Evolutionary conservation across 768 basidiomycete genomes (phyloP), one percentile per base, ranked within the genome.

Genomic region (Chiua virens): DNA sequence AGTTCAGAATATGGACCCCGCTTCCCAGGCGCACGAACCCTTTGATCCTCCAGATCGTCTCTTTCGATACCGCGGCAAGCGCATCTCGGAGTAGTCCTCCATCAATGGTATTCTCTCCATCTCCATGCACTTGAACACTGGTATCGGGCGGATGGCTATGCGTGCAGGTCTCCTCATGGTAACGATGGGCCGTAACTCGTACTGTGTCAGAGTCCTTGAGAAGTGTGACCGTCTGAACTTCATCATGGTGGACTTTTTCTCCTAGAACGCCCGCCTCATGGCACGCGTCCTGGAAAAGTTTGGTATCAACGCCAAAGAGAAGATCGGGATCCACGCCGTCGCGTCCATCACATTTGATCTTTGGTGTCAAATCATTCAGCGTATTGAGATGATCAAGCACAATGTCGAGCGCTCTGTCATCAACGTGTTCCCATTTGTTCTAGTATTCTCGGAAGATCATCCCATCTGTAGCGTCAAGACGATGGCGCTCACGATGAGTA

Each of bases 401-500:
- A 43, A 81, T 71, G 67, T 97, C 95, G 37, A 94, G 77, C 40
- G 81, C 77, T 32, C 86, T 81, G 52, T 92, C 91, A 5, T 87
- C 79, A 37, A 90, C 78, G 50, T 87, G 80, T 57, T 96, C 92
- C 85, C 89, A 92, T 77, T 98, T 97, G 59, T 94, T 95, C 85
- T 92, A 60, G 10, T 8, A 13, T 30, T 21, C 36, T 22, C 28
- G 2, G 32, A 50, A 27, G 59, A 53, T 56, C 25, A 56, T 27
- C n/a, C n/a, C 20, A 44, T 35, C 40, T 22, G 35, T 8, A 45
- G n/a, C 22, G 47, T 52, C 21, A n/a, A 27, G n/a, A 27, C 23
- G 32, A 27, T 22, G 18, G 5, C 13, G 75, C 85, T 52, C 53
- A 90, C 89, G 47, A 98, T 80, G 25, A 98, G 74, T 50, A 98